Base-by-base conservation (phyloP, 2,329 filamentous ascomycete species). In the Arthrinium puccinioides region DNA sequence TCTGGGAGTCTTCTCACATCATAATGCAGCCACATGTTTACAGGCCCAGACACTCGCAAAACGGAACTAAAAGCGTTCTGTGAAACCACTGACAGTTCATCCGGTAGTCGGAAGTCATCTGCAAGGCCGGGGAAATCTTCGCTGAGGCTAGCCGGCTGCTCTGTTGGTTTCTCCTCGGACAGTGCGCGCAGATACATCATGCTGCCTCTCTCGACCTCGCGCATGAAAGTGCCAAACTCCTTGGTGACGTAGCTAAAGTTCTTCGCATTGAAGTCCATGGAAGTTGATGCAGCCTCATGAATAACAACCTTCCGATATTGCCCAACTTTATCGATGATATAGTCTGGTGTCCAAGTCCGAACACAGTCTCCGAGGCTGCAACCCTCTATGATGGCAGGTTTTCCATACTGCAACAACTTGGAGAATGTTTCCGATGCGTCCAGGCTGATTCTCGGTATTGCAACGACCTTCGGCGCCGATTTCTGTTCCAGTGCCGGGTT, bases 1-100 rank as follows among this genome's bases (percentile, higher is more conserved):
- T n/a, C n/a, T n/a, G 5, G 9, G 37, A 27, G 34, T 11, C 28
- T 7, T 59, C 69, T 61, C 56, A 83, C 80, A 61, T 94, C 86
- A 63, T 92, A 94, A 59, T 94, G 87, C 21, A 94, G 68, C 88
- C 89, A 95, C 76, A 95, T 85, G 27, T 80, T 83, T 9, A 90
- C 84, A 2, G 76, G 76, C 1, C 86, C 86, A 4, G 84, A 90
- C 42, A 94, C 79, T 15, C 87, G 74, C 18, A 94, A 62, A 0
- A 88, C 81, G 3, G 85, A 89, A 55, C 83, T 90, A 54, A 94
- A 87, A 4, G 75, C 59, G 43, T 78, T 77, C n/a, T 79, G 63
- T 5, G 53, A 54, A 4, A 86, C 77, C 23, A 72, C 63, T 0
- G 58, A 57, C 9, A 94, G 63, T 43, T 78, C 66, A 1, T 65